Evolutionary conservation across 2,329 filamentous ascomycete genomes (phyloP), one percentile per base, ranked within the genome.

Genomic region (Coniella vitis): DNA sequence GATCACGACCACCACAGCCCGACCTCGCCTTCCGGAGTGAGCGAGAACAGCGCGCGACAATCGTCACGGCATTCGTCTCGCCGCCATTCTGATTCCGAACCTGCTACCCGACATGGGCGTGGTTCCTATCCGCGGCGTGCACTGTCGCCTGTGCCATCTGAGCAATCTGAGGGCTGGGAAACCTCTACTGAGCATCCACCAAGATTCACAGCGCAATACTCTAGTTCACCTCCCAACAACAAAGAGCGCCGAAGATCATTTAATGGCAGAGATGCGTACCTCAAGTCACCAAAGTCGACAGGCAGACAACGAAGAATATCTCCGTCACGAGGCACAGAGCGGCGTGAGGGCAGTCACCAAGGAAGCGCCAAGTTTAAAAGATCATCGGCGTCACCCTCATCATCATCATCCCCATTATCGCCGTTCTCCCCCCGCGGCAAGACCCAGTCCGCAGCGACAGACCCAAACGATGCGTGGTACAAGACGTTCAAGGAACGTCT

Each of bases 401-500:
- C 43, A 4, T 38, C 34, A 9, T 45, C 43, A 29, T 38, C 25
- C 25, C 25, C 25, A 5, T 29, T 10, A 29, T 29, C 25, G 25
- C 25, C 25, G 25, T 29, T 10, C 5, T 29, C 25, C 5, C 25
- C 25, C 10, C 25, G 25, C 25, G 25, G 25, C 25, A 29, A 29
- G 10, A 5, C 10, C 25, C 25, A 49, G 14, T 31, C 36, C 16
- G 39, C 38, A 8, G 47, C 50, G 7, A 38, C 48, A 41, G 47
- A 52, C 41, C 38, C 44, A 29, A 39, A 49, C 14, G 50, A 44
- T 25, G 50, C 48, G 38, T 45, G 47, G 35, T 44, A 48, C 21
- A 43, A 47, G 38, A 43, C 42, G 1, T 49, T 52, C 43, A 41
- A 43, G 42, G 42, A 52, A 10, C 35, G 38, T 34, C 16, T 52